Conservation (phyloP, 116 monocot genomes). For the Trichopus zeylanicus region DNA sequence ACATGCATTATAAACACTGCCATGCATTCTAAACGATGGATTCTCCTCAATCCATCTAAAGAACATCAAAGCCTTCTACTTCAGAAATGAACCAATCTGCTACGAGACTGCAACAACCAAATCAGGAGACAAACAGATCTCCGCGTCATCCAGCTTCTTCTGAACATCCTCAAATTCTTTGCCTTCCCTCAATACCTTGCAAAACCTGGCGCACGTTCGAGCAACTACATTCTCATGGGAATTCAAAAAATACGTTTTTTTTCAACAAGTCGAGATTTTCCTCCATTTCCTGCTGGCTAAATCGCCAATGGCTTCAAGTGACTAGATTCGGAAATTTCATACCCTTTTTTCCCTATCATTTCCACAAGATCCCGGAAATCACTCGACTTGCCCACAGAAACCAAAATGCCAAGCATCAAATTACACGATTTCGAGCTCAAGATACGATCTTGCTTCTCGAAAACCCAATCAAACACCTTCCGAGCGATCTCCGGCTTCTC, state of each 20-base stretch:
- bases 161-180: constrained; percentile 18
- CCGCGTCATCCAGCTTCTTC: constrained; percentile 20
- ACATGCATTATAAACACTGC: constrained; percentile 35
- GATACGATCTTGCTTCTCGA: constrained; percentile 8
- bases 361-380: constrained; percentile 47
- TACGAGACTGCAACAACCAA: constrained; percentile 38
- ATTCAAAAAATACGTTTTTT: constrained; percentile 18
- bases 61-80: constrained; percentile 40
- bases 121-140: constrained; percentile 25
- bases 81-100: constrained; percentile 18
- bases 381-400: constrained; percentile 4
- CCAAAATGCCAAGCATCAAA: constrained; percentile 40
- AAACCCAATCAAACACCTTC: constrained; percentile 37
- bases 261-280: constrained; percentile 36
- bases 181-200: constrained; percentile 33
- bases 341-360: constrained; percentile 48
- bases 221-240: constrained; percentile 10
- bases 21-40: constrained; percentile 20
- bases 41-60: constrained; percentile 36
- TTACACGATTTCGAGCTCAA: constrained; percentile 46
- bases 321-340: constrained; percentile 31
- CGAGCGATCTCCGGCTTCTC: constrained; percentile 24
- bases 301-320: constrained; percentile 29
- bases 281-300: constrained; percentile 18
- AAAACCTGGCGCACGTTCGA: constrained; percentile 17